Conservation (phyloP, 2,329 filamentous ascomycete species). For the Blumeria graminis region DNA sequence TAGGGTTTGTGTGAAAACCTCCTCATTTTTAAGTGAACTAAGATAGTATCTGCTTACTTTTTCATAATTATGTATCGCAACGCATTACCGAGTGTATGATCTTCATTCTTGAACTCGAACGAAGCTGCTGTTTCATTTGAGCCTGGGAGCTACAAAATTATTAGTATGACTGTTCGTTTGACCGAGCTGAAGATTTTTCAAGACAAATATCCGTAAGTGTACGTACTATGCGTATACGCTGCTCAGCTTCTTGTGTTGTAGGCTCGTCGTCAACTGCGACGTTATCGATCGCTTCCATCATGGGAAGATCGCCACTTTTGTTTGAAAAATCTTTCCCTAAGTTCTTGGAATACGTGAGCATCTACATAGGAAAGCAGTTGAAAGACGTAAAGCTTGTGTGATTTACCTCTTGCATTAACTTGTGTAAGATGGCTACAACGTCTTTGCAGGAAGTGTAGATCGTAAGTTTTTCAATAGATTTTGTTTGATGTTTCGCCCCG, state of each 20-base stretch:
- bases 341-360: too few relatives aligned
- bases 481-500: too few relatives aligned
- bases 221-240: background rate
- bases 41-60: conserved; percentile 37
- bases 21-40: background rate
- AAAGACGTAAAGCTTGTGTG: too few relatives aligned
- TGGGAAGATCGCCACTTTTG: too few relatives aligned
- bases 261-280: background rate
- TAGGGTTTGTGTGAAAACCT: too few relatives aligned
- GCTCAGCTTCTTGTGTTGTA: background rate
- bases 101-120: conserved; percentile 83
- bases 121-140: conserved; percentile 73
- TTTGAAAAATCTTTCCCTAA: too few relatives aligned
- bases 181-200: background rate
- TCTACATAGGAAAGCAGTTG: too few relatives aligned
- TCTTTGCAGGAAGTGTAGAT: too few relatives aligned
- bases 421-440: too few relatives aligned
- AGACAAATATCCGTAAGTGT: background rate
- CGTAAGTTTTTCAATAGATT: too few relatives aligned
- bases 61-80: conserved; percentile 95
- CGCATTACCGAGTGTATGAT: conserved; percentile 87
- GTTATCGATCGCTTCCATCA: too few relatives aligned
- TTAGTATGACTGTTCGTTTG: background rate
- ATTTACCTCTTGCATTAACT: too few relatives aligned
- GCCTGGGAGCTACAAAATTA: conserved; percentile 43